Evolutionary conservation across 208 protist species (phyloP), one percentile per base, ranked within the genome.

Genomic region (Leptomonas seymouri): DNA sequence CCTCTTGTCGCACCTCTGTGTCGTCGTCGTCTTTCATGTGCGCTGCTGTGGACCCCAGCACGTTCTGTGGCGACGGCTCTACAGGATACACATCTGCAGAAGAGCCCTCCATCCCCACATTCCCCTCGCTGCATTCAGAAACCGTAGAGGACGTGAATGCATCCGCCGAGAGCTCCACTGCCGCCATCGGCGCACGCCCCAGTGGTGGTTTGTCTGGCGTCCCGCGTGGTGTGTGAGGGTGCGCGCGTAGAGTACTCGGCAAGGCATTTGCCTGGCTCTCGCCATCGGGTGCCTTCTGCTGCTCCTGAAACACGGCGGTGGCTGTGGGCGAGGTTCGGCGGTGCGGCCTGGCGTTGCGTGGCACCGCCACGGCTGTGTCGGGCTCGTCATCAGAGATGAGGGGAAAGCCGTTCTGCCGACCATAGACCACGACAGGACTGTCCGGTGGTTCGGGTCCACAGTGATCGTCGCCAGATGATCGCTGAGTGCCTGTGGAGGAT

Each of bases 351-450:
- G 31, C 9, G 39, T 9, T 39, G 34, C 34, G 49, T 36, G 51
- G n/a, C 56, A 31, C 36, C 49, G 58, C 34, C 46, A 12, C 58
- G 7, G 15, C 67, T 18, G 57, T 39, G 15, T 21, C 34, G 34
- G 34, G 9, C 7, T 25, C 18, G 2, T 25, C 9, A 3, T 4
- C 41, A 2, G 70, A 62, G 14, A 76, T 64, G 25, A 76, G 56
- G 0, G 71, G 71, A 25, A 70, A 60, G 46, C 63, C 42, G 21
- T 44, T 60, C 39, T 57, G 71, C 41, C 65, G 63, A 25, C 56
- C 71, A 41, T 56, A 65, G 16, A 76, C 63, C 7, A 70, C 63
- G 12, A 15, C 31, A 16, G 55, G 34, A 27, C 44, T 55, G 42
- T 55, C 28, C 27, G 39, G 14, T 50, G 54, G 31, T 12, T 16